Conservation (phyloP, 345 rosid genomes). For the Eucalyptus guilfoylei region DNA sequence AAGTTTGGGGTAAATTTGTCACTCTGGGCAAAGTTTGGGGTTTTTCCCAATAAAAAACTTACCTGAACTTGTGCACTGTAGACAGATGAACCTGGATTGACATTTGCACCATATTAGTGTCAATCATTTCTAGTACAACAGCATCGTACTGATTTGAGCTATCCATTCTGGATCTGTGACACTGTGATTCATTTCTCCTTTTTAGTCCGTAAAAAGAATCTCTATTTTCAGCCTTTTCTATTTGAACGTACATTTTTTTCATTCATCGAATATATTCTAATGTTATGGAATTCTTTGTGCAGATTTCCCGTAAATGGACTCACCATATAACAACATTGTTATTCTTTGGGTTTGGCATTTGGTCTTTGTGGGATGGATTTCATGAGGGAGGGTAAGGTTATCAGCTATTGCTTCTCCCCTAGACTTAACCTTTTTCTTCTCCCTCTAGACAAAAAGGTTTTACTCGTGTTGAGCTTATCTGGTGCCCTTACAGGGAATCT, state of each 20-base stretch:
- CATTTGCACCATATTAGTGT: background rate
- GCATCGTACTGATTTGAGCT: background rate
- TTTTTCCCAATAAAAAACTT: background rate
- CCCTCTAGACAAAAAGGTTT: background rate
- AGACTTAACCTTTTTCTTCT: background rate
- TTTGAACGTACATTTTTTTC: background rate
- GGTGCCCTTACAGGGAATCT: conserved; percentile 28
- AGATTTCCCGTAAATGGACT: conserved; percentile 90
- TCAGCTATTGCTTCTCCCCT: background rate
- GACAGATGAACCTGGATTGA: background rate
- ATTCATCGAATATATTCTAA: background rate
- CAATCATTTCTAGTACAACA: background rate
- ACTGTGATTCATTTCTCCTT: background rate
- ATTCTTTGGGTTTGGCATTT: conserved; percentile 76
- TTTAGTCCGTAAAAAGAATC: background rate
- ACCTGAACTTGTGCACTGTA: background rate
- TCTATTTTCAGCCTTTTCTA: background rate
- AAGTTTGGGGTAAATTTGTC: too few relatives aligned
- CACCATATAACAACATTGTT: conserved; percentile 76
- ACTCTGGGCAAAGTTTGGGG: too few relatives aligned
- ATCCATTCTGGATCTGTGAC: background rate
- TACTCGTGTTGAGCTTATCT: background rate
- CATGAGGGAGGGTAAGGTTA: conserved; percentile 47
- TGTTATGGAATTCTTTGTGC: background rate
- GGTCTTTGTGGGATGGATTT: conserved; percentile 90